Evolutionary conservation across 1,284 basidiomycete genomes (phyloP), one percentile per base, ranked within the genome.

Genomic region (Bondarzewia mesenterica): DNA sequence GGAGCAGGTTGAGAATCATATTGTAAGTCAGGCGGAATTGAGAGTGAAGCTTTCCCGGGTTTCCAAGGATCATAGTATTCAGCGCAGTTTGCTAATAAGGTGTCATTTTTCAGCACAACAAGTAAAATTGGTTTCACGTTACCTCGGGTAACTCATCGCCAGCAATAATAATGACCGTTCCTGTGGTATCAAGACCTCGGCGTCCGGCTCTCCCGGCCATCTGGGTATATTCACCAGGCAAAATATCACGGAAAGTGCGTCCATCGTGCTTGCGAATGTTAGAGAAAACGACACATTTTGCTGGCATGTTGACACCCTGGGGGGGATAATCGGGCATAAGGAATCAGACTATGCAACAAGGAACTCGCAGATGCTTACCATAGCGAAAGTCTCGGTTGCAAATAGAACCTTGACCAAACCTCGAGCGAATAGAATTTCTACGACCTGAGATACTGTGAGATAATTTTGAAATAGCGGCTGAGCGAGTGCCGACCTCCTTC

Each of bases 1-100:
- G 85, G 15, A 99, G 76, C 38, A 99, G 69, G 63, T 99, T 99
- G 51, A 99, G 72, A 52, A 99, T 98, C 96, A 99, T 99, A 64
- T 97, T 98, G 70, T 99, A 99, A 1, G 96, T 99, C 54, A 99
- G 73, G 44, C 96, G 78, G 75, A 99, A 99, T 63, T 99, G 96
- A 2, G 94, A 98, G 43, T 85, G 80, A n/a, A 99, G 77, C 63
- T 94, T 93, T 45, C 85, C 88, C 1, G 96, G 91, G 46, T 74
- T 82, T 14, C 96, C 96, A 15, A 97, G 81, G 63, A 99, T 92
- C 94, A 98, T 98, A 36, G 80, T 85, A 44, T 80, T 78, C 42
- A 99, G 68, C 1, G 78, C 80, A 7, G 71, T 69, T 72, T 84
- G 80, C 93, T 93, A 57, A 7, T 44, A 27, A 3, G 35, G 47